A percentile compares a stretch with the other conserved stretches of the same genome.
These are phyloP conservation scores for Diaporthe destruens DNA, from an alignment of 2,329 filamentous ascomycete genomes.

Conservation along the genomic window DNA sequence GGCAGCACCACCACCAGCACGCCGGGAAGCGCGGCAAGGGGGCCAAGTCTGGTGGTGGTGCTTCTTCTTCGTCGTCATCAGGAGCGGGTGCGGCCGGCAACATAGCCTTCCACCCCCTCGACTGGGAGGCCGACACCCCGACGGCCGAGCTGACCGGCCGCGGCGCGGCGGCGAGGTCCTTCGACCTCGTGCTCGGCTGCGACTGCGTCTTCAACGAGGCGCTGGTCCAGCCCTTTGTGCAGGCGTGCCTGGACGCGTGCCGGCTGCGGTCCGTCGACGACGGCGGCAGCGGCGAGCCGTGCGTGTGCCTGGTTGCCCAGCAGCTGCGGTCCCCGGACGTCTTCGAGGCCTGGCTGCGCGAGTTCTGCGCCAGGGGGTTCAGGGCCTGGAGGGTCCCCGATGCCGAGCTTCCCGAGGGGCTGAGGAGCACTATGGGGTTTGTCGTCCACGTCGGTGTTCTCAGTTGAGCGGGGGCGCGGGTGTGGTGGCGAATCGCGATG, in stretches of 20 bases:
- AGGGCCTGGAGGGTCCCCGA: conserved; percentile 82
- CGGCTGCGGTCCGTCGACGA: conserved; percentile 59
- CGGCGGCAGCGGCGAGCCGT: conserved; percentile 48
- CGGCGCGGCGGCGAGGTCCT: conserved; percentile 48
- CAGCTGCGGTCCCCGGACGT: conserved; percentile 88
- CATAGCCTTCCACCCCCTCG: conserved; percentile 73
- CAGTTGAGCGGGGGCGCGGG: neutral
- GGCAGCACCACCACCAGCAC: neutral
- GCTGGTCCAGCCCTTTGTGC: conserved; percentile 84
- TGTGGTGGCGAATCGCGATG: too few relatives aligned
- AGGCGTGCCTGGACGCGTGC: conserved; percentile 83
- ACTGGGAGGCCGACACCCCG: conserved; percentile 83
- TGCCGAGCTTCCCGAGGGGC: conserved; percentile 65
- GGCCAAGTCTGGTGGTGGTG: neutral
- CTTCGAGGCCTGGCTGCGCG: conserved; percentile 83
- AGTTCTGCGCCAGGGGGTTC: conserved; percentile 73
- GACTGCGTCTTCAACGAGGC: conserved; percentile 97
- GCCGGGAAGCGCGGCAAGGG: conserved; percentile 23
- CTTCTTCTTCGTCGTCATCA: neutral
- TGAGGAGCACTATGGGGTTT: conserved; percentile 79
- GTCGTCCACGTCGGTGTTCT: conserved; percentile 84
- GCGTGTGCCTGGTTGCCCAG: conserved; percentile 86
- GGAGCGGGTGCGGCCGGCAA: conserved; percentile 47
- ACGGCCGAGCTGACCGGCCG: conserved; percentile 56
- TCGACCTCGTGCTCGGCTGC: conserved; percentile 84